A percentile compares a stretch with the other conserved stretches of the same genome.
These are phyloP conservation scores for Corrigiola litoralis DNA, from an alignment of 179 eudicot species.

Conservation along the genomic window DNA sequence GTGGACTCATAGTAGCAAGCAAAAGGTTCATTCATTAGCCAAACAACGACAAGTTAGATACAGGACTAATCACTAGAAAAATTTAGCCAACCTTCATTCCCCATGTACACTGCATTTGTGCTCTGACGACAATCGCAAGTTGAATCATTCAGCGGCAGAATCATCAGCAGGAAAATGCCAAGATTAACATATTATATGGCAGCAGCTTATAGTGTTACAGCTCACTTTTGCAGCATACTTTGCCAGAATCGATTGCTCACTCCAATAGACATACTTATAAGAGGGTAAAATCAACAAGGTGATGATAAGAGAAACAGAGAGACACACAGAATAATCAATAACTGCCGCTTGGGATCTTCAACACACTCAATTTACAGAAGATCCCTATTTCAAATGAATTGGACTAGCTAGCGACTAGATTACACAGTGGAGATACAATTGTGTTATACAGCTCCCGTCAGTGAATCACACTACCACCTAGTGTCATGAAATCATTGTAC, in stretches of 20 bases:
- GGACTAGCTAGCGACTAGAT: conserved; percentile 24
- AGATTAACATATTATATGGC: not conserved
- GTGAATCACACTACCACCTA: conserved; percentile 21
- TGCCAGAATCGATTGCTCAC: not conserved
- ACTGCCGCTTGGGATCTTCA: not conserved
- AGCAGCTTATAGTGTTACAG: conserved; percentile 5
- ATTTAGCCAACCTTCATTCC: no score
- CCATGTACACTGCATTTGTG: no score
- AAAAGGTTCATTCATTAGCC: no score
- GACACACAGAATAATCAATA: not conserved
- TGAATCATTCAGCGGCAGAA: no score
- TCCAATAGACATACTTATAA: conserved; percentile 1
- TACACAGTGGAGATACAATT: conserved; percentile 25
- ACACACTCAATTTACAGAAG: conserved; percentile 18
- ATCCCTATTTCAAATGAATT: conserved; percentile 2
- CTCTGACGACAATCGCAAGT: no score
- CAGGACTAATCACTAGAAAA: no score
- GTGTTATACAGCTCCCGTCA: conserved; percentile 23
- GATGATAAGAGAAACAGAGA: not conserved
- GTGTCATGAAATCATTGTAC: conserved; percentile 26
- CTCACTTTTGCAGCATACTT: not conserved
- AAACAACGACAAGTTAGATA: no score
- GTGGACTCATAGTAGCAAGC: no score
- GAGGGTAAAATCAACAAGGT: not conserved
- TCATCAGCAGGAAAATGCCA: conserved; percentile 12